These are phyloP conservation scores for Cyberlindnera saturnus DNA, from an alignment of 805 yeast genomes.

Conservation along the genomic window DNA sequence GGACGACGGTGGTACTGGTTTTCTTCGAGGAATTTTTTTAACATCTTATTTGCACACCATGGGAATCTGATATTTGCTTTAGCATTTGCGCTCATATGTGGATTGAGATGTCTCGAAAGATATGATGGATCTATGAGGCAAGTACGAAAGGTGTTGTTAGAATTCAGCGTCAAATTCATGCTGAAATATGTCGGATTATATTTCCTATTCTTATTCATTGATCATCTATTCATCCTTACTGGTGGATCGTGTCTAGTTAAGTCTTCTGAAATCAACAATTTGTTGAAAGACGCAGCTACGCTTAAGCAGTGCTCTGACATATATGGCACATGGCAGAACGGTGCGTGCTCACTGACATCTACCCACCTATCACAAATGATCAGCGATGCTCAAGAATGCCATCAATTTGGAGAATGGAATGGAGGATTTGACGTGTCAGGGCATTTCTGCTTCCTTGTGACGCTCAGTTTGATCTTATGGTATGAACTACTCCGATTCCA, in stretches of 20 bases:
- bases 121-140: background rate
- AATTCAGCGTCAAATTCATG: constrained; percentile 3
- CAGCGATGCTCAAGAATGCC: constrained; percentile 28
- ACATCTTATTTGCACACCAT: constrained; percentile 9
- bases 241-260: constrained; percentile 12
- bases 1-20: constrained; percentile 9
- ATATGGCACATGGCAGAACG: constrained; percentile 19
- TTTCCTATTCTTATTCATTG: constrained; percentile 9
- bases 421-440: constrained; percentile 51
- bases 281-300: background rate
- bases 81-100: background rate
- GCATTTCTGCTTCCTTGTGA: constrained; percentile 41
- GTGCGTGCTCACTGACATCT: constrained; percentile 13
- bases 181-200: constrained; percentile 4
- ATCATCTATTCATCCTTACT: constrained; percentile 8
- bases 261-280: background rate
- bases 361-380: constrained; percentile 10
- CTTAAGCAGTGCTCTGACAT: constrained; percentile 6
- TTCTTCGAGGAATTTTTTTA: constrained; percentile 8
- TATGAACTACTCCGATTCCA: constrained; percentile 22
- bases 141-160: background rate
- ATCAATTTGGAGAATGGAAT: constrained; percentile 34
- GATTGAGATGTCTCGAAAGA: background rate
- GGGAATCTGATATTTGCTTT: constrained; percentile 7
- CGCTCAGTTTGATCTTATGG: constrained; percentile 37